Conservation (phyloP, 768 basidiomycete species). For the Filobasidium wieringae region DNA sequence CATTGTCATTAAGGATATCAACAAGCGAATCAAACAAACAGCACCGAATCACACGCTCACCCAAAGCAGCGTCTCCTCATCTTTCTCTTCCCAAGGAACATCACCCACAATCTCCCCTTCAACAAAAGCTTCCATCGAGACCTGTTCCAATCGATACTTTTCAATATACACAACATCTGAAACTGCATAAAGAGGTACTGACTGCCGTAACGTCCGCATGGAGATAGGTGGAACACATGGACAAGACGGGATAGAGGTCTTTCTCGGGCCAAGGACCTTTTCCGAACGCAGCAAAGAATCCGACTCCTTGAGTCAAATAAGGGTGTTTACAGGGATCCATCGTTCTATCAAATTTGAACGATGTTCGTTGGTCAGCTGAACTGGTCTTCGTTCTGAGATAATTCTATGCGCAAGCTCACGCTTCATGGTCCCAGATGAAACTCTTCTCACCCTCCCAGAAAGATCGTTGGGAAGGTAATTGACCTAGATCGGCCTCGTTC, state of each 20-base stretch:
- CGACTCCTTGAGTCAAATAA: constrained; percentile 24
- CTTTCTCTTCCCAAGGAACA: constrained; percentile 33
- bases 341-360: constrained; percentile 11
- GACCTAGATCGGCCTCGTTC: constrained; percentile 15
- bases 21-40: neutral
- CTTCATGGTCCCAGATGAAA: constrained; percentile 36
- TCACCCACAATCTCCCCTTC: constrained; percentile 27
- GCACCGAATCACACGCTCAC: neutral
- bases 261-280: constrained; percentile 33
- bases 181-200: too few species aligned
- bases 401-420: too few species aligned
- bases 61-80: constrained; percentile 29
- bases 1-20: neutral
- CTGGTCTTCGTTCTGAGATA: too few species aligned
- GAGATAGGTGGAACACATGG: constrained; percentile 33
- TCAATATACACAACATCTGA: neutral
- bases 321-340: constrained; percentile 37
- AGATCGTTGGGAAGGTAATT: constrained; percentile 20
- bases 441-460: constrained; percentile 24
- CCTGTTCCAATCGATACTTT: constrained; percentile 5
- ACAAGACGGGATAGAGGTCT: constrained; percentile 30
- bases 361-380: neutral
- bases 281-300: constrained; percentile 27
- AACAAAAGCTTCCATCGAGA: constrained; percentile 32
- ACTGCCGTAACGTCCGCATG: constrained; percentile 31